Conservation (phyloP, 768 basidiomycete genomes). For the Cytidiella melzeri region DNA sequence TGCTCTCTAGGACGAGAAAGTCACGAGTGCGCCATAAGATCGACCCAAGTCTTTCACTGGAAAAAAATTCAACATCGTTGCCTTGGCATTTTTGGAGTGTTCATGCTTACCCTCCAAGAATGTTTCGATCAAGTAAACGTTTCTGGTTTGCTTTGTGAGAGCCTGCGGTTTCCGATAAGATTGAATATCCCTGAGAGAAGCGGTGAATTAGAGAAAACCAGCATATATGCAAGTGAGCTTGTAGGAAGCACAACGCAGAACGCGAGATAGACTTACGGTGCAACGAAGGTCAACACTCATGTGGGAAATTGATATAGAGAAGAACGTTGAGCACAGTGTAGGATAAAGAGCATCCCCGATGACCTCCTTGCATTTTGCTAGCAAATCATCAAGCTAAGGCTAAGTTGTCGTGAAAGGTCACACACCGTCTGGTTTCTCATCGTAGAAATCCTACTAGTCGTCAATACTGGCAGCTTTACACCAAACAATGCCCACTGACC, state of each 20-base stretch:
- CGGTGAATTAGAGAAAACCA: slow-evolving; percentile 13
- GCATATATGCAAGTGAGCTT: slow-evolving; percentile 8
- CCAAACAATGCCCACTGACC: slow-evolving; percentile 33
- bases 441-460: slow-evolving; percentile 22
- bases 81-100: neutral
- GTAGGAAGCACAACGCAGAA: no score
- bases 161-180: slow-evolving; percentile 43
- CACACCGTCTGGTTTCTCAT: slow-evolving; percentile 25
- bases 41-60: slow-evolving; percentile 32
- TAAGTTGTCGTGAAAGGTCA: no score
- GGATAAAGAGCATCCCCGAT: slow-evolving; percentile 26
- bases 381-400: no score
- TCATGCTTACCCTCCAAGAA: slow-evolving; percentile 44
- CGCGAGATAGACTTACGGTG: slow-evolving; percentile 19
- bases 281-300: slow-evolving; percentile 26
- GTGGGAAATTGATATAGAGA: slow-evolving; percentile 20
- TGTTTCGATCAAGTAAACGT: slow-evolving; percentile 36
- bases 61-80: slow-evolving; percentile 1
- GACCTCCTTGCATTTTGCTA: slow-evolving; percentile 17
- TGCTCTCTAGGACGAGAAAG: slow-evolving; percentile 50
- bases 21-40: slow-evolving; percentile 45
- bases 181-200: slow-evolving; percentile 40
- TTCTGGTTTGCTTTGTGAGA: slow-evolving; percentile 36
- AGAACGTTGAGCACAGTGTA: slow-evolving; percentile 33
- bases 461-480: no score